These are phyloP conservation scores for Emmonsia crescens DNA, from an alignment of 2,329 filamentous ascomycete genomes.

Conservation along the genomic window DNA sequence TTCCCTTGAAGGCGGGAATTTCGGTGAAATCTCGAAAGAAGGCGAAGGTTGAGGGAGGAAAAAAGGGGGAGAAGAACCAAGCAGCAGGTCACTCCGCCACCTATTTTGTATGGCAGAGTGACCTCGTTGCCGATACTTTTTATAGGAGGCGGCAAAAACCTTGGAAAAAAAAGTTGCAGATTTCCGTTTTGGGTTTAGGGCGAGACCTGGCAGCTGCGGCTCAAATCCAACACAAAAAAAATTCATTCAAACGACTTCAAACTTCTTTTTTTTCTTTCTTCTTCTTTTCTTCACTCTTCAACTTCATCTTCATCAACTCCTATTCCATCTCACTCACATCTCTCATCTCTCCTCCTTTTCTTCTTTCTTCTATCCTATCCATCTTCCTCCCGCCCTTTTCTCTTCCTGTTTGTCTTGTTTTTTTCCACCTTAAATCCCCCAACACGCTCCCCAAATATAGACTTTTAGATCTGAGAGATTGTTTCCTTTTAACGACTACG, in stretches of 20 bases:
- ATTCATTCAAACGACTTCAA: not conserved
- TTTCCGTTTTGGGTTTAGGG: not conserved
- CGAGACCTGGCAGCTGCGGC: not conserved
- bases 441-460: not conserved
- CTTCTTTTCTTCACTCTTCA: no score
- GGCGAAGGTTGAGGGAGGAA: not conserved
- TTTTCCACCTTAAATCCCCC: not conserved
- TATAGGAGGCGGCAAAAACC: not conserved
- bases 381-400: not conserved
- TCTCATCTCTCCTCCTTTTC: not conserved
- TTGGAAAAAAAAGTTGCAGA: not conserved
- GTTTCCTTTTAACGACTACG: conserved; percentile 2
- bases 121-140: not conserved
- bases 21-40: not conserved
- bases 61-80: not conserved
- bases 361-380: not conserved
- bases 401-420: conserved; percentile 4
- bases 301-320: conserved; percentile 2
- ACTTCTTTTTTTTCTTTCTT: not conserved
- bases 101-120: not conserved
- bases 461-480: conserved; percentile 9
- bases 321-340: not conserved
- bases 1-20: not conserved
- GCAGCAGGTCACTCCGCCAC: not conserved
- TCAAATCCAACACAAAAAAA: not conserved